These are phyloP conservation scores for Paracoccidioides brasiliensis DNA, from an alignment of 2,329 filamentous ascomycete species.

Conservation along the genomic window DNA sequence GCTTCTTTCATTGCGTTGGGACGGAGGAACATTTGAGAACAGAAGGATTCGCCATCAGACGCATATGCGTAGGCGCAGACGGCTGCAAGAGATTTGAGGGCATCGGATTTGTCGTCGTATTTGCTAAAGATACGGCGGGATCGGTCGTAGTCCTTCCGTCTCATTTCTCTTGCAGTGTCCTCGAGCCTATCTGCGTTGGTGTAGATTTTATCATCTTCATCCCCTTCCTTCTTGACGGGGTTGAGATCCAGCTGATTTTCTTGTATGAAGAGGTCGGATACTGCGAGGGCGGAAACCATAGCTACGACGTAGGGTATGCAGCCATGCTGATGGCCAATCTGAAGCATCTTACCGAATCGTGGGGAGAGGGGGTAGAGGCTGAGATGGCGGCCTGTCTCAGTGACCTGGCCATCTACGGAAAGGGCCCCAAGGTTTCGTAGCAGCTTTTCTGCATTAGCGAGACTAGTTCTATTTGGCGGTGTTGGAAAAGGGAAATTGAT, in stretches of 20 bases:
- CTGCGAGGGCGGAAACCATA: slow-evolving; percentile 75
- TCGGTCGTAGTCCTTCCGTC: slow-evolving; percentile 52
- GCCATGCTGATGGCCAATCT: slow-evolving; percentile 69
- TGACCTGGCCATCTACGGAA: slow-evolving; percentile 58
- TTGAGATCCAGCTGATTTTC: slow-evolving; percentile 62
- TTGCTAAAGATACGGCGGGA: slow-evolving; percentile 68
- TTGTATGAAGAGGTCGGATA: slow-evolving; percentile 74
- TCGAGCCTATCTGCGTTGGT: slow-evolving; percentile 56
- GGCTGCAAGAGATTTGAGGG: slow-evolving; percentile 77
- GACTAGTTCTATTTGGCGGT: slow-evolving; percentile 60
- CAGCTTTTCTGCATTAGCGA: slow-evolving; percentile 74
- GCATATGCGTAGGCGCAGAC: slow-evolving; percentile 77
- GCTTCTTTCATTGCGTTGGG: slow-evolving; percentile 80
- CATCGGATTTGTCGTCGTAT: slow-evolving; percentile 72
- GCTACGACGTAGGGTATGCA: slow-evolving; percentile 79
- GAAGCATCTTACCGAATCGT: slow-evolving; percentile 80
- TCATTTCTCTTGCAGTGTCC: slow-evolving; percentile 54
- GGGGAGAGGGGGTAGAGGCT: slow-evolving; percentile 83
- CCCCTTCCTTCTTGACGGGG: slow-evolving; percentile 31
- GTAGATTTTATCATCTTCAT: slow-evolving; percentile 34
- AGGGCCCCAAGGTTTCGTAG: slow-evolving; percentile 77
- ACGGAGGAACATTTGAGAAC: slow-evolving; percentile 69
- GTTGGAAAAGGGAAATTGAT: slow-evolving; percentile 95
- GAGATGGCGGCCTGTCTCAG: slow-evolving; percentile 65
- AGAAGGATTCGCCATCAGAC: slow-evolving; percentile 55